Evolutionary conservation across 306 rosid species (phyloP).

Genomic region (Begonia fuchsioides): DNA sequence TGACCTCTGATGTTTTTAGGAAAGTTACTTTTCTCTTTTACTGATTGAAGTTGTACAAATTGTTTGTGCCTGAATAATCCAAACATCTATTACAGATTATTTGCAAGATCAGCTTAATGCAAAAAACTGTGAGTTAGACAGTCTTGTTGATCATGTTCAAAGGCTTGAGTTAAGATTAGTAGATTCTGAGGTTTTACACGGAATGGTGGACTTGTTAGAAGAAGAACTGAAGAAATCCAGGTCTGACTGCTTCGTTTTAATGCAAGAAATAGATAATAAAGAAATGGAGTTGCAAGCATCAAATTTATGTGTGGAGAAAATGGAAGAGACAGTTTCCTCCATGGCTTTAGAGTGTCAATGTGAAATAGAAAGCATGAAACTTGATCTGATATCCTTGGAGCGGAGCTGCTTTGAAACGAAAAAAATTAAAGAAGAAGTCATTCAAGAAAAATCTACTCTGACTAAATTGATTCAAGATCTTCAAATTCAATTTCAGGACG

Average conservation of each 20-base stretch:
- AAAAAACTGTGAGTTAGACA: constrained; percentile 44
- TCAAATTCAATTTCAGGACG: constrained; percentile 32
- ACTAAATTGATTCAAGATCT: constrained; percentile 35
- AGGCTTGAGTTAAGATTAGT: constrained; percentile 42
- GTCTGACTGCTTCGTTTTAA: constrained; percentile 38
- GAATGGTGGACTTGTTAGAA: constrained; percentile 36
- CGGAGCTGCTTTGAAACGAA: constrained; percentile 47
- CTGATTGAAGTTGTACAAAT: constrained; percentile 4
- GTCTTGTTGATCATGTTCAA: constrained; percentile 33
- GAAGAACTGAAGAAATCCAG: constrained; percentile 40
- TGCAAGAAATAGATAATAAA: constrained; percentile 40
- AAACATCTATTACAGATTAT: constrained; percentile 48
- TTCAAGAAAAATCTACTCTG: constrained; percentile 39
- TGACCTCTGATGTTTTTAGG: background rate
- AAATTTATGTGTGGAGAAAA: constrained; percentile 36
- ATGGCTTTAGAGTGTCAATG: constrained; percentile 69
- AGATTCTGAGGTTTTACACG: constrained; percentile 34
- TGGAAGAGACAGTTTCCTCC: constrained; percentile 57
- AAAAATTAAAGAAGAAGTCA: constrained; percentile 50
- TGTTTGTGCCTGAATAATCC: background rate
- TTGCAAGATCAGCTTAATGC: constrained; percentile 65
- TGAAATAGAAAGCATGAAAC: constrained; percentile 82
- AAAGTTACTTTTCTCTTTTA: constrained; percentile 1
- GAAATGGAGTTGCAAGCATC: constrained; percentile 48
- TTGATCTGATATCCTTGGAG: constrained; percentile 63